Conservation (phyloP, 768 basidiomycete genomes). For the Panellus pusillus region DNA sequence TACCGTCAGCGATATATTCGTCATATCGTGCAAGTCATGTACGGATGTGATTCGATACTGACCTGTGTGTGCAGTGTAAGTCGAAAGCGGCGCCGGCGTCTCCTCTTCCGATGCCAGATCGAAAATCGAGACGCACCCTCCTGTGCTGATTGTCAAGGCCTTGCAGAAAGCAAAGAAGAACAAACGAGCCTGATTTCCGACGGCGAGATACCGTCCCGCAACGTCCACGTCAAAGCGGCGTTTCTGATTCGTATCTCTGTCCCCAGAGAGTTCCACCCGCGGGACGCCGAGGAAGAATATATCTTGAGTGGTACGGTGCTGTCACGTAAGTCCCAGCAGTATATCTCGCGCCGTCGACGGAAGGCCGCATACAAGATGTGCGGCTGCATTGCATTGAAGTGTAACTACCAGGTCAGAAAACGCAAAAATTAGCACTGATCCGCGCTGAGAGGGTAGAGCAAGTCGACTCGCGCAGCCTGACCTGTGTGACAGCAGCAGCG, state of each 20-base stretch:
- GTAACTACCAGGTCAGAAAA: constrained; percentile 43
- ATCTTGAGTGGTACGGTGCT: constrained; percentile 41
- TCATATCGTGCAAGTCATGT: too few species aligned
- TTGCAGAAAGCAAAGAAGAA: not conserved
- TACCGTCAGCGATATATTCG: not conserved
- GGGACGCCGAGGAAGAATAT: constrained; percentile 26
- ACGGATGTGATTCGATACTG: constrained; percentile 15
- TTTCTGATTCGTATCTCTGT: constrained; percentile 67
- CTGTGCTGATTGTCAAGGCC: constrained; percentile 35
- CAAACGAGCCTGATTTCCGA: constrained; percentile 65
- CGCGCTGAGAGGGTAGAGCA: not conserved
- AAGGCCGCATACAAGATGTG: constrained; percentile 80
- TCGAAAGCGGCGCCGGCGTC: constrained; percentile 17
- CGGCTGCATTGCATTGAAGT: constrained; percentile 73
- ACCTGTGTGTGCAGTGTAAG: constrained; percentile 62
- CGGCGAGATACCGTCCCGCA: constrained; percentile 59
- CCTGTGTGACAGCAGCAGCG: constrained; percentile 55
- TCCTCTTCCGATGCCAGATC: constrained; percentile 36
- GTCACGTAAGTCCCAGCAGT: constrained; percentile 80
- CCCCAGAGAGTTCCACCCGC: not conserved
- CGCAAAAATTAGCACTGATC: constrained; percentile 11
- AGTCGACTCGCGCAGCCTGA: constrained; percentile 22
- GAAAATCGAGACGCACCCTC: constrained; percentile 56
- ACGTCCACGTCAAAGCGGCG: constrained; percentile 76
- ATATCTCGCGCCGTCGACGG: constrained; percentile 60